Conservation (phyloP, 2,329 filamentous ascomycete species). For the Mycosphaerella sp. region DNA sequence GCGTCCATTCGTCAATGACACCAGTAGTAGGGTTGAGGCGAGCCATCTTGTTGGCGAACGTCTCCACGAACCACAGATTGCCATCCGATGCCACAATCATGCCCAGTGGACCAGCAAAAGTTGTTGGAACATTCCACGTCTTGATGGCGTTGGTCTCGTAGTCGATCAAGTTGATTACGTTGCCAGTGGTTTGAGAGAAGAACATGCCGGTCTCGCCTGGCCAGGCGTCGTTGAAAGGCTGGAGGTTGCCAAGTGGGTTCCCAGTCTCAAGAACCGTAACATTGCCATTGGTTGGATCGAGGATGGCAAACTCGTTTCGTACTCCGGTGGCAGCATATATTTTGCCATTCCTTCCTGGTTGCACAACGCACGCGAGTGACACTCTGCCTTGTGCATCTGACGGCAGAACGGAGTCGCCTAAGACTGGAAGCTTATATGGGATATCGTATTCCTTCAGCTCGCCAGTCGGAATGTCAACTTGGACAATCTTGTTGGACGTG, state of each 20-base stretch:
- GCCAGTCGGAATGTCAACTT: conserved; percentile 17
- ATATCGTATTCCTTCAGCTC: conserved; percentile 20
- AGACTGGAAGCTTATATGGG: conserved; percentile 20
- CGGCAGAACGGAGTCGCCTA: conserved; percentile 18
- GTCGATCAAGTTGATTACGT: conserved; percentile 22
- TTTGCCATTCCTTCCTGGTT: conserved; percentile 22
- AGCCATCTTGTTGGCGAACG: conserved; percentile 25
- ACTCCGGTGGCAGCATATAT: conserved; percentile 22
- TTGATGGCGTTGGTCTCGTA: conserved; percentile 20
- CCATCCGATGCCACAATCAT: conserved; percentile 20
- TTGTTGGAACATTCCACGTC: conserved; percentile 19
- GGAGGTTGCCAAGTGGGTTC: conserved; percentile 21
- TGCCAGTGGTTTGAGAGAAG: conserved; percentile 23
- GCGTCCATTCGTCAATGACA: conserved; percentile 18
- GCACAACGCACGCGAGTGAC: conserved; percentile 20
- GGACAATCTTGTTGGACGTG: conserved; percentile 25
- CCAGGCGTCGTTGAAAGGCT: conserved; percentile 25
- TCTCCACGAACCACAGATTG: conserved; percentile 23
- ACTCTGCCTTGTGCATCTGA: conserved; percentile 15
- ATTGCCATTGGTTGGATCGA: conserved; percentile 17
- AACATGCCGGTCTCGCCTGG: conserved; percentile 23
- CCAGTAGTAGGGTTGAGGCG: conserved; percentile 17
- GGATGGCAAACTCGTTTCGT: conserved; percentile 21
- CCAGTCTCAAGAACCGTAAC: conserved; percentile 18
- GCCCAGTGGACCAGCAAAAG: conserved; percentile 19